Conservation (phyloP, 1,284 basidiomycete species). For the Malassezia sympodialis region DNA sequence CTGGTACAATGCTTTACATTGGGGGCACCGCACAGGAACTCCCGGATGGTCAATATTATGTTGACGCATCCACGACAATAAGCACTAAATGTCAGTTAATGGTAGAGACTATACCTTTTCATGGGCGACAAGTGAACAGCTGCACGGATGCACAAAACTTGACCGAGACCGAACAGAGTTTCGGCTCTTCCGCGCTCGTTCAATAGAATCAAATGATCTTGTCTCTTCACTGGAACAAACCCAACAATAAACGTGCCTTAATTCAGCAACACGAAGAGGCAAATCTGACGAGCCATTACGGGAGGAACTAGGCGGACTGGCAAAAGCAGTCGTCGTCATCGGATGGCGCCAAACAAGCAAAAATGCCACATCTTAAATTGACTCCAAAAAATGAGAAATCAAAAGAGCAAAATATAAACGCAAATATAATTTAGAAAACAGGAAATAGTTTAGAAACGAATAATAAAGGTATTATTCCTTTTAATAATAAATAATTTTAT, state of each 20-base stretch:
- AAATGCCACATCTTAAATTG: background rate
- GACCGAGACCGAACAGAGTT: background rate
- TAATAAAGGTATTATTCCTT: no score
- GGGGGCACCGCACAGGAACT: constrained; percentile 5
- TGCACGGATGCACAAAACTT: constrained; percentile 16
- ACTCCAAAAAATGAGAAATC: no score
- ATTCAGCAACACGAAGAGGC: background rate
- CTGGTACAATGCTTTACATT: constrained; percentile 8
- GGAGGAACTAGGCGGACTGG: no score
- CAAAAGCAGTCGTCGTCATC: background rate
- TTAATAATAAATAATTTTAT: no score
- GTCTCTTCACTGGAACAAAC: constrained; percentile 13
- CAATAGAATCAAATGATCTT: background rate
- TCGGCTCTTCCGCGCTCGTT: background rate
- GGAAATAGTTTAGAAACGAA: no score
- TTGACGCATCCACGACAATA: constrained; percentile 16
- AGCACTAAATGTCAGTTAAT: constrained; percentile 3
- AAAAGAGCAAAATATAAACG: no score
- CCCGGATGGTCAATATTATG: constrained; percentile 6
- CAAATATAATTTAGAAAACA: no score
- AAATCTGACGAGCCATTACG: background rate
- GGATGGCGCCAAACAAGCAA: background rate
- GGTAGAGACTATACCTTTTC: constrained; percentile 8
- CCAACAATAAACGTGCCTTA: constrained; percentile 13
- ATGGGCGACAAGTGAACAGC: constrained; percentile 16